phyloP scores from a whole-genome alignment of 2,329 filamentous ascomycete species.

The Sporothrix humicola region DNA sequence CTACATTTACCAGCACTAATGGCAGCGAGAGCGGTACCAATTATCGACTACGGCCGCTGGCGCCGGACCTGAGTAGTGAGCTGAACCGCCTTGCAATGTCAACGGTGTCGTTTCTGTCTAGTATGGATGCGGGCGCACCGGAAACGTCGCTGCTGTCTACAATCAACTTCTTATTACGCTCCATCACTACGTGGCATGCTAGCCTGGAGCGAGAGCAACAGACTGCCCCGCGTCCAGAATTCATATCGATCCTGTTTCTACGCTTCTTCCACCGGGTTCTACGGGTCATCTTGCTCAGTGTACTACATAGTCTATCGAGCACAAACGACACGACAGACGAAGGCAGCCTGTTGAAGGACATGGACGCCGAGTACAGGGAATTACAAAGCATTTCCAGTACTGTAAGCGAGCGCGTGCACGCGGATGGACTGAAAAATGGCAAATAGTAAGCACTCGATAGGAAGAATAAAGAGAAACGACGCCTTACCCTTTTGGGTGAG shows the following conservation, averaged over 20 bases:
- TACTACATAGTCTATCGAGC: not conserved
- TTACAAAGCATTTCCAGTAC: slow-evolving; percentile 12
- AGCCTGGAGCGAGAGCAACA: not conserved
- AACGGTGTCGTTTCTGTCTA: not conserved
- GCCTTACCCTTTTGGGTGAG: too few species aligned
- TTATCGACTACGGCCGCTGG: not conserved
- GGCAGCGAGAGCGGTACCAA: slow-evolving; percentile 2
- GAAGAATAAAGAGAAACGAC: too few species aligned
- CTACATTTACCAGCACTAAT: not conserved
- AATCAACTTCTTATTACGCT: not conserved
- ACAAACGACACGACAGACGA: not conserved
- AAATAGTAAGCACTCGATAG: not conserved
- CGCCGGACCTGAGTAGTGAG: not conserved
- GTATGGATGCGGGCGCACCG: not conserved
- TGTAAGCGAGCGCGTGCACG: not conserved
- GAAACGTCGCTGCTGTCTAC: not conserved
- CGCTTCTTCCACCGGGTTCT: slow-evolving; percentile 2
- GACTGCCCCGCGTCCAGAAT: not conserved
- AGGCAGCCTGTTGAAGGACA: not conserved
- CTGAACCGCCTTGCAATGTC: not conserved
- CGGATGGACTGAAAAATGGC: not conserved
- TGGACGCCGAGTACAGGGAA: not conserved
- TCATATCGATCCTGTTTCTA: not conserved
- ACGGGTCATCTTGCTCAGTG: not conserved
- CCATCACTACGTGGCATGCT: not conserved